phyloP scores from a whole-genome alignment of 2,329 filamentous ascomycete genomes.

The Pseudogymnoascus sp. region DNA sequence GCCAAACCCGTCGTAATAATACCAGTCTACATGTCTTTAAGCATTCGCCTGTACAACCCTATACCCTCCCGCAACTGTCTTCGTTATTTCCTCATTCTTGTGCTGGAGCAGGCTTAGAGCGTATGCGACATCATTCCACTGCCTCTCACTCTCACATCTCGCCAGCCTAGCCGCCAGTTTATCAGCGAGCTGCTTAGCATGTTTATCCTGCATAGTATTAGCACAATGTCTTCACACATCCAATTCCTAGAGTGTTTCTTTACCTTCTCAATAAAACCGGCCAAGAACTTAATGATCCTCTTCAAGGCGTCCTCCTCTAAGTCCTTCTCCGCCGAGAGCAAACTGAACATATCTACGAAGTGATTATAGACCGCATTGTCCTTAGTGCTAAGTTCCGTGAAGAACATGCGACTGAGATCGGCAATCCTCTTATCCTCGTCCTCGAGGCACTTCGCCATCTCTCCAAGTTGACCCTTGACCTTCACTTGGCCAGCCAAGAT shows the following conservation, averaged over 20 bases:
- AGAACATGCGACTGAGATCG: conserved; percentile 95
- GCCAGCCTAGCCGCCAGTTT: conserved; percentile 83
- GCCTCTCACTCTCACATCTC: conserved; percentile 83
- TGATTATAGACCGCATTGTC: conserved; percentile 99
- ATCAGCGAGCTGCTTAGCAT: conserved; percentile 86
- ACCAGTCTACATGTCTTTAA: conserved; percentile 28
- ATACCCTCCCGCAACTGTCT: conserved; percentile 69
- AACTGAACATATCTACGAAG: conserved; percentile 97
- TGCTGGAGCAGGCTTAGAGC: conserved; percentile 84
- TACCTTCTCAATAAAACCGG: conserved; percentile 97
- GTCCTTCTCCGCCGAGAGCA: conserved; percentile 73
- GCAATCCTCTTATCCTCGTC: conserved; percentile 92
- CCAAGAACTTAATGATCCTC: conserved; percentile 83
- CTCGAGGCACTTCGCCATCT: conserved; percentile 98
- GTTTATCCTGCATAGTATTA: conserved; percentile 67
- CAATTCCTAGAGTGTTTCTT: background rate
- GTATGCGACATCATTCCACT: conserved; percentile 97
- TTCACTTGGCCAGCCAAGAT: conserved; percentile 98
- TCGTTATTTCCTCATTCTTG: conserved; percentile 84
- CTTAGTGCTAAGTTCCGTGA: conserved; percentile 93
- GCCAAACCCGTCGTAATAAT: background rate
- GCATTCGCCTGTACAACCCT: conserved; percentile 60
- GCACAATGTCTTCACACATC: background rate
- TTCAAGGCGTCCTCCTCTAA: conserved; percentile 81
- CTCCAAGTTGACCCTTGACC: conserved; percentile 95